These are phyloP conservation scores for Kodamaea fungicola DNA, from an alignment of 1,139 yeast species.

Conservation along the genomic window DNA sequence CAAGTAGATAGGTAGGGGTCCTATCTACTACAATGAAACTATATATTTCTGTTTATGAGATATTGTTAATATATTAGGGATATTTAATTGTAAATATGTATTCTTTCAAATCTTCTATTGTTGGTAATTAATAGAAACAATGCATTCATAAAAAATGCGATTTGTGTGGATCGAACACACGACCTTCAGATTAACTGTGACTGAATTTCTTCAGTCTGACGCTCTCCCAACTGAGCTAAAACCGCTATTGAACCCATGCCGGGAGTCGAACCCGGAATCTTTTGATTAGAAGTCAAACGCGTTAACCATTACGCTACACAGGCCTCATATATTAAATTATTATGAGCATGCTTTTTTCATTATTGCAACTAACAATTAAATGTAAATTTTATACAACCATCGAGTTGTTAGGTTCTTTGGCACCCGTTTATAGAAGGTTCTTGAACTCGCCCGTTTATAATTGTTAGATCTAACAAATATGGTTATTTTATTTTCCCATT, in stretches of 20 bases:
- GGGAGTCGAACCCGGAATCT: conserved; percentile 48
- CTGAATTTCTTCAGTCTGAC: conserved; percentile 67
- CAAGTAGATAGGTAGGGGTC: conserved; percentile 6
- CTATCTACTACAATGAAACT: conserved; percentile 2
- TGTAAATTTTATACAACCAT: no score
- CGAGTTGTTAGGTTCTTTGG: no score
- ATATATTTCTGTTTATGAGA: not conserved
- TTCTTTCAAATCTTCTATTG: no score
- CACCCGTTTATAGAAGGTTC: no score
- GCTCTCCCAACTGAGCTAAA: conserved; percentile 85
- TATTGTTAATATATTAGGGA: conserved; percentile 3
- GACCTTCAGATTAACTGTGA: conserved; percentile 49
- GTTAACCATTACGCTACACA: conserved; percentile 42
- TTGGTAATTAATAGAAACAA: no score
- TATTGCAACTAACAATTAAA: no score
- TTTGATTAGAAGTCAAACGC: conserved; percentile 47
- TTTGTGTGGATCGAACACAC: conserved; percentile 52
- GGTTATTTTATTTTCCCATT: no score
- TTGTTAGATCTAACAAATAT: no score
- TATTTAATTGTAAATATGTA: no score
- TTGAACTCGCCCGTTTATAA: no score
- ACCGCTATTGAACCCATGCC: conserved; percentile 40
- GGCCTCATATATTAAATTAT: conserved; percentile 7
- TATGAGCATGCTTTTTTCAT: no score
- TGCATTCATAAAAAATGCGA: conserved; percentile 14